A percentile compares a stretch with the other conserved stretches of the same genome.
Conservation (phyloP, 129 eudicot species). For the Solidago caesia region DNA sequence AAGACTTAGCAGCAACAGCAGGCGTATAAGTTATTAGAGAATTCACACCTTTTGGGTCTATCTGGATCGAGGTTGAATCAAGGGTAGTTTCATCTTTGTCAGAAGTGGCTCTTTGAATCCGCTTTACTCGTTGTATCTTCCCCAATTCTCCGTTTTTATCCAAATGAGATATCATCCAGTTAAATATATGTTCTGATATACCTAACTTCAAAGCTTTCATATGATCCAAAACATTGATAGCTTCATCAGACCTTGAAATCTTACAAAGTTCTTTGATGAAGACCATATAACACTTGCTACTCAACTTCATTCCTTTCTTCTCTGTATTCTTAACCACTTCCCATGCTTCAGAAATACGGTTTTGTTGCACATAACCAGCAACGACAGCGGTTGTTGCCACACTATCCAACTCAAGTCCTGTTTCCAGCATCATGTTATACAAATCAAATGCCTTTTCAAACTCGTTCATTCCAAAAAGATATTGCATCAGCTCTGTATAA, state of each 20-base stretch:
- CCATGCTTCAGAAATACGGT: slow-evolving; percentile 63
- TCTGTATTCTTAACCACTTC: slow-evolving; percentile 51
- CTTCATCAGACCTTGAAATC: slow-evolving; percentile 54
- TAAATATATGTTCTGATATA: slow-evolving; percentile 41
- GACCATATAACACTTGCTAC: slow-evolving; percentile 46
- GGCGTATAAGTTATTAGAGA: slow-evolving; percentile 4
- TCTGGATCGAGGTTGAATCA: slow-evolving; percentile 17
- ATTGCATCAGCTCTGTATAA: slow-evolving; percentile 76
- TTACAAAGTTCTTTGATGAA: slow-evolving; percentile 72
- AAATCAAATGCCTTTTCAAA: slow-evolving; percentile 59
- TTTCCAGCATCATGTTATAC: slow-evolving; percentile 55
- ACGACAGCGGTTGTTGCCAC: slow-evolving; percentile 63
- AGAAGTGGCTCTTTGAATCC: slow-evolving; percentile 27
- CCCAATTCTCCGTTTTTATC: slow-evolving; percentile 46
- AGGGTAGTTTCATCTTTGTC: slow-evolving; percentile 12
- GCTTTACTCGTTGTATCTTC: slow-evolving; percentile 36
- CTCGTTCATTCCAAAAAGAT: slow-evolving; percentile 46
- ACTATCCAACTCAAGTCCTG: slow-evolving; percentile 53
- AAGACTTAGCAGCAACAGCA: slow-evolving; percentile 17
- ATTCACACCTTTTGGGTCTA: slow-evolving; percentile 24
- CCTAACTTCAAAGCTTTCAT: slow-evolving; percentile 42
- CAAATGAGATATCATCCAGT: slow-evolving; percentile 41
- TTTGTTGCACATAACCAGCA: slow-evolving; percentile 63
- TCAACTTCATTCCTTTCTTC: slow-evolving; percentile 58
- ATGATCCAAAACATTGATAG: slow-evolving; percentile 51